Conservation (phyloP, 768 basidiomycete genomes). For the Xerocomus potaroensis region DNA sequence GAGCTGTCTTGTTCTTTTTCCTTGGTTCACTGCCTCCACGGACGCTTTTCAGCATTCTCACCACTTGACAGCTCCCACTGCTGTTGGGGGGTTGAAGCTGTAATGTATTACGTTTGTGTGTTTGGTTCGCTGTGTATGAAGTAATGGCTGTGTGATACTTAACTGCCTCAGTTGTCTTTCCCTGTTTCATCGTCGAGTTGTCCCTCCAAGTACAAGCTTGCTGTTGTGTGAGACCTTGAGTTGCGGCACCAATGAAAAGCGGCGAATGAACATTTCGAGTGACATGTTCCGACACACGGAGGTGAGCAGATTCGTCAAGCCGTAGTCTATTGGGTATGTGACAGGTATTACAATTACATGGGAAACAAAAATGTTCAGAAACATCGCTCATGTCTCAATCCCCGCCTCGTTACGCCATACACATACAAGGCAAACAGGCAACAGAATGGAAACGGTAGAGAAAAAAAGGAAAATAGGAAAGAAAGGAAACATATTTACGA, state of each 20-base stretch:
- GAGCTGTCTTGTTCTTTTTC: not conserved
- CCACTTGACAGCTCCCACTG: constrained; percentile 6
- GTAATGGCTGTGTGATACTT: not conserved
- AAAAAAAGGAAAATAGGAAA: not conserved
- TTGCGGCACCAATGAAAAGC: not conserved
- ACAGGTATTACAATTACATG: constrained; percentile 16
- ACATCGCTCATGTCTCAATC: constrained; percentile 5
- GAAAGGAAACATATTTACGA: constrained; percentile 20
- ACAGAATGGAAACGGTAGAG: constrained; percentile 3
- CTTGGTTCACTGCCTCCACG: constrained; percentile 6
- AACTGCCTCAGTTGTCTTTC: not conserved
- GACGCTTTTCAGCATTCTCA: constrained; percentile 1
- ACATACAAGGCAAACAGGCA: constrained; percentile 26
- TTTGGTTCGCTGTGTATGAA: constrained; percentile 2
- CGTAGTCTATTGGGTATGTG: constrained; percentile 28
- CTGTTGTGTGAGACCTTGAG: not conserved
- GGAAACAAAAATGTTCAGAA: constrained; percentile 21
- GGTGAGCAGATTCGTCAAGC: too few species aligned
- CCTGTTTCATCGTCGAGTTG: not conserved
- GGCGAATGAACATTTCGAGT: too few species aligned
- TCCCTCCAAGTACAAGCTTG: not conserved
- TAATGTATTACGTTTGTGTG: constrained; percentile 7
- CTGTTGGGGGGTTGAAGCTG: constrained; percentile 1
- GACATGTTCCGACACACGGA: too few species aligned
- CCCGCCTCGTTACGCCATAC: constrained; percentile 17